Evolutionary conservation across 257 asterid genomes (phyloP).

Genomic region (Nicotiana attenuata): DNA sequence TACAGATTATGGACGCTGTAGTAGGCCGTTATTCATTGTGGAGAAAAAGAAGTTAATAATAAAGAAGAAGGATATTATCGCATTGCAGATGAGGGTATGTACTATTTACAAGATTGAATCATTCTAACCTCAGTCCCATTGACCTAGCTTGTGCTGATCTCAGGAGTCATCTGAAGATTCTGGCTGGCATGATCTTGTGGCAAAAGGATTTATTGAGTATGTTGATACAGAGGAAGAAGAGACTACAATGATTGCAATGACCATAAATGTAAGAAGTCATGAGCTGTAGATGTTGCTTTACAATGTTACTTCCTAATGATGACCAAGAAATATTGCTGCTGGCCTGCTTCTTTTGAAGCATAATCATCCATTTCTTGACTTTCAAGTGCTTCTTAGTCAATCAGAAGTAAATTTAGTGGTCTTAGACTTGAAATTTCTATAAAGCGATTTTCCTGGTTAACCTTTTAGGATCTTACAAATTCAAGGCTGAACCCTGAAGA

Average conservation of each 20-base stretch:
- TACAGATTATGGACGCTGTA: conserved; percentile 99
- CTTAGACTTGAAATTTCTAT: background rate
- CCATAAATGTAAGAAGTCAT: conserved; percentile 59
- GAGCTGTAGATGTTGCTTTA: background rate
- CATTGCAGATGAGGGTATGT: conserved; percentile 84
- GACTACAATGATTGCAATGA: conserved; percentile 98
- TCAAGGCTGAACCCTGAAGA: conserved; percentile 67
- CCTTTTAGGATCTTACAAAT: conserved; percentile 57
- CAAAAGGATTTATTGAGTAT: conserved; percentile 29
- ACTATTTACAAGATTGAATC: background rate
- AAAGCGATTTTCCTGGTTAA: background rate
- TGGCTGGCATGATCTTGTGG: conserved; percentile 34
- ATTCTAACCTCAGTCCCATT: background rate
- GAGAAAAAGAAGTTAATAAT: conserved; percentile 90
- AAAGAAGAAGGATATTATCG: conserved; percentile 67
- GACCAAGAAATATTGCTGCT: conserved; percentile 16
- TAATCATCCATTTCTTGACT: conserved; percentile 20
- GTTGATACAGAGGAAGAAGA: conserved; percentile 92
- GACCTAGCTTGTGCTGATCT: conserved; percentile 8
- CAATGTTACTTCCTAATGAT: background rate
- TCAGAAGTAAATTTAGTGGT: background rate
- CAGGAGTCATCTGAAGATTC: conserved; percentile 26
- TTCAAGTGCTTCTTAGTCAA: conserved; percentile 16
- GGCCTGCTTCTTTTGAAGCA: conserved; percentile 15
- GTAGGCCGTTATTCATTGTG: conserved; percentile 94